These are phyloP conservation scores for Trichosanthes truncata DNA, from an alignment of 306 rosid species.

Conservation along the genomic window DNA sequence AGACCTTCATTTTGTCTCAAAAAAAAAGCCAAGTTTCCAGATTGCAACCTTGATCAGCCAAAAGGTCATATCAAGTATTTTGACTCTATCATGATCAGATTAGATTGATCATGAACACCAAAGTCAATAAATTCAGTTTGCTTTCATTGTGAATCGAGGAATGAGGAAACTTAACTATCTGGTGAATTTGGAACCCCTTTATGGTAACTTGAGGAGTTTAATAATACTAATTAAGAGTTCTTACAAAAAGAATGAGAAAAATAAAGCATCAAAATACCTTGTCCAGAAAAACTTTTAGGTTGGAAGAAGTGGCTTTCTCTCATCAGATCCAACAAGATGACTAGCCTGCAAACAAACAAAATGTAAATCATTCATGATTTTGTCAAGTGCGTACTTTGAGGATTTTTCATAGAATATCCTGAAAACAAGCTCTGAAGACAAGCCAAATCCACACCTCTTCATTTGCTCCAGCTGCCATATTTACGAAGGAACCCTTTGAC, in stretches of 20 bases:
- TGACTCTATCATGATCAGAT: neutral
- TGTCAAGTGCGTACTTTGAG: neutral
- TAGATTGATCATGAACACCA: neutral
- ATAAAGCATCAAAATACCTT: neutral
- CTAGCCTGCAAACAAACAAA: slow-evolving; percentile 52
- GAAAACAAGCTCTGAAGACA: slow-evolving; percentile 8
- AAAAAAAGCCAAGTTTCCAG: neutral
- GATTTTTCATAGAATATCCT: neutral
- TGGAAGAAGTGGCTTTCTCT: slow-evolving; percentile 93
- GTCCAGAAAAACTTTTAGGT: slow-evolving; percentile 27
- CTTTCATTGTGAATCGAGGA: neutral
- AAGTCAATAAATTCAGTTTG: neutral
- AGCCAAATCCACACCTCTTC: slow-evolving; percentile 57
- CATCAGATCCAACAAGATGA: slow-evolving; percentile 65
- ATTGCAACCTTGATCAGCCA: neutral
- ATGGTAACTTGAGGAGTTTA: neutral
- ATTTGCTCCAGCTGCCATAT: slow-evolving; percentile 94
- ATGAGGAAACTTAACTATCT: neutral
- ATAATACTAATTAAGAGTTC: neutral
- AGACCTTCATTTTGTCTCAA: neutral
- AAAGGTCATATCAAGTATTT: neutral
- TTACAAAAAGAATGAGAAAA: neutral
- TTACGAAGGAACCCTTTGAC: slow-evolving; percentile 71
- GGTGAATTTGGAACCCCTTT: neutral
- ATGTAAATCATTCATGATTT: neutral